phyloP scores from a whole-genome alignment of 257 asterid species.

The Gynochthodes officinalis region DNA sequence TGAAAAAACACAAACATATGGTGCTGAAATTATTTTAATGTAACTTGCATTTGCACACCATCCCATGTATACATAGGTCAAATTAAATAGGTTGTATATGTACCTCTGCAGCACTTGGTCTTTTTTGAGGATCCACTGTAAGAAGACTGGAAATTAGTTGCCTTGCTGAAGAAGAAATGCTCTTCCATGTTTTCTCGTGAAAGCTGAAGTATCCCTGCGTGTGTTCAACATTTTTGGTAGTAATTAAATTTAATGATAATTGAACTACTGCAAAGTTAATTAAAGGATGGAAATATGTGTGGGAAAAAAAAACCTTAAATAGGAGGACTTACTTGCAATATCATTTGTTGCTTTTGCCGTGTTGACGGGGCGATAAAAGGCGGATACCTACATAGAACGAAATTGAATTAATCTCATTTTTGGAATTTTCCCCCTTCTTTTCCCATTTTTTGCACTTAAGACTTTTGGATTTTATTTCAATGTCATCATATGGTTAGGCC shows the following conservation, averaged over 20 bases:
- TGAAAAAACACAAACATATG: no score
- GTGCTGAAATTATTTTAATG: no score
- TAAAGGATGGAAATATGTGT: no score
- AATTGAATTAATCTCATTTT: background rate
- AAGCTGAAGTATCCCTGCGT: constrained; percentile 72
- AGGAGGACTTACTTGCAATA: constrained; percentile 44
- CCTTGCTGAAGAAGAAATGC: constrained; percentile 69
- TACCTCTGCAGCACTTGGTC: constrained; percentile 83
- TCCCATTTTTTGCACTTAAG: background rate
- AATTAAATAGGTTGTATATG: background rate
- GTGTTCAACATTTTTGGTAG: background rate
- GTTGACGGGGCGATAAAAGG: constrained; percentile 74
- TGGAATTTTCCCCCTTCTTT: no score
- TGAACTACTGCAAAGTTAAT: no score
- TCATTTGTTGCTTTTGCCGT: constrained; percentile 76
- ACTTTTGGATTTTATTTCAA: background rate
- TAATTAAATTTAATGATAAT: no score
- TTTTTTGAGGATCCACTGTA: constrained; percentile 56
- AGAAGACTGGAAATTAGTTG: constrained; percentile 68
- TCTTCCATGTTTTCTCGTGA: constrained; percentile 88
- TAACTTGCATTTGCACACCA: no score
- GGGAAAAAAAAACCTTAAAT: no score
- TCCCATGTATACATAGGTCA: no score
- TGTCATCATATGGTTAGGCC: no score
- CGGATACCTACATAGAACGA: constrained; percentile 49